A percentile compares a stretch with the other conserved stretches of the same genome.
Conservation (phyloP, 257 asterid genomes). For the Nicotiana obtusifolia region DNA sequence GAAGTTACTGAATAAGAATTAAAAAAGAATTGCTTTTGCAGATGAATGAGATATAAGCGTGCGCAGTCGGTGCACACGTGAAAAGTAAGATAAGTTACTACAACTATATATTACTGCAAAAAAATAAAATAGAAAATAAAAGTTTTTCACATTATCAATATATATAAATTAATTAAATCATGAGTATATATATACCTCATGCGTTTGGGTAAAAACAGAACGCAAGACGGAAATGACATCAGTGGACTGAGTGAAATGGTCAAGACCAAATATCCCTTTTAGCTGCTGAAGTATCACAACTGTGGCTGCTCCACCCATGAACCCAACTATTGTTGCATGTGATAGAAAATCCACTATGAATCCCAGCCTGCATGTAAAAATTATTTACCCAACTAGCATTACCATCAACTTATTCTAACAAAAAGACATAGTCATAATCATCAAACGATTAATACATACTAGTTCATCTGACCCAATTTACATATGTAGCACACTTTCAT, state of each 20-base stretch:
- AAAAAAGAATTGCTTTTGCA: no score
- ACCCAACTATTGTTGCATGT: constrained; percentile 93
- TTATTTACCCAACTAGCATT: neutral
- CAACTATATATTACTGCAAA: no score
- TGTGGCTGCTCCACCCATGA: constrained; percentile 97
- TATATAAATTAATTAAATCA: no score
- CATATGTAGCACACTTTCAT: no score
- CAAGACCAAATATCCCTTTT: constrained; percentile 69
- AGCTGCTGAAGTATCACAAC: constrained; percentile 84
- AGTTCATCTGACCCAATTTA: no score
- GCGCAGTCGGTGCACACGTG: no score
- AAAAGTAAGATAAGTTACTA: no score
- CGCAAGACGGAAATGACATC: constrained; percentile 69
- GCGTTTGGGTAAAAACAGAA: constrained; percentile 74
- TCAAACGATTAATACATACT: neutral
- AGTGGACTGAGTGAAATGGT: constrained; percentile 73
- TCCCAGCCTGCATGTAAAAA: constrained; percentile 63
- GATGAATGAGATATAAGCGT: no score
- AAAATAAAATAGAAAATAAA: no score
- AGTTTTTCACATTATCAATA: no score
- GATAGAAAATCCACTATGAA: constrained; percentile 93
- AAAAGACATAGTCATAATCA: neutral
- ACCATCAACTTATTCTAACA: neutral
- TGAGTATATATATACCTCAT: constrained; percentile 47
- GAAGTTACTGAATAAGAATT: no score